Evolutionary conservation across 331 rosid genomes (phyloP), one percentile per base, ranked within the genome.

Genomic region (Pyrus hybrid): DNA sequence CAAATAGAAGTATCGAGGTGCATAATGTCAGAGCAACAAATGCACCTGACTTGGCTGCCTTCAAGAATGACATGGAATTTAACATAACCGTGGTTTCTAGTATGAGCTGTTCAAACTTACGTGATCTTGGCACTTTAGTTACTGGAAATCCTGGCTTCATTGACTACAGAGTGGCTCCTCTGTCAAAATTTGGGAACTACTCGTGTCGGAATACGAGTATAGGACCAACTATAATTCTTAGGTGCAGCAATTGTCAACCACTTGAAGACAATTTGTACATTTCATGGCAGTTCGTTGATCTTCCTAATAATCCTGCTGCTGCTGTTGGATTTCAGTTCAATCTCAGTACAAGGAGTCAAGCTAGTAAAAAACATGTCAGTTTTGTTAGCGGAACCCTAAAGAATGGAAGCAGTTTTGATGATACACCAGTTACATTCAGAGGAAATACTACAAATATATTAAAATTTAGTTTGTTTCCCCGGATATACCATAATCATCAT

Each of bases 301-400:
- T 95, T 70, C 97, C 96, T 23, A 82, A 85, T 76, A 84, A 33
- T 83, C 99, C 99, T 41, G 99, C 96, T 37, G 69, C 88, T 60
- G 96, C 97, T n/a, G 99, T 92, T 68, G 99, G 99, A 73, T 95
- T 90, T 74, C 89, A 88, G 83, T 95, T 95, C 88, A 84, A 85
- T 80, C 89, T 95, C 63, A 71, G 91, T 49, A 65, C 97, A 73
- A 89, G 63, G 77, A 87, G 83, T 83, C 86, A 77, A 49, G 30
- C 35, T 75, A 74, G 82, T 51, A 84, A 70, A 54, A 92, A 79
- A 63, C 88, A 89, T 23, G 53, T 80, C 80, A 95, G 97, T 80
- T 89, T 86, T 76, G 99, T 92, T 62, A 77, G 79, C 61, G 97
- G 99, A 81, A 89, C 86, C 4, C 77, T 95, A 20, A 89, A 83